A percentile compares a stretch with the other conserved stretches of the same genome.
phyloP scores from a whole-genome alignment of 2,329 filamentous ascomycete genomes.

The Lasiodiplodia gonubiensis region DNA sequence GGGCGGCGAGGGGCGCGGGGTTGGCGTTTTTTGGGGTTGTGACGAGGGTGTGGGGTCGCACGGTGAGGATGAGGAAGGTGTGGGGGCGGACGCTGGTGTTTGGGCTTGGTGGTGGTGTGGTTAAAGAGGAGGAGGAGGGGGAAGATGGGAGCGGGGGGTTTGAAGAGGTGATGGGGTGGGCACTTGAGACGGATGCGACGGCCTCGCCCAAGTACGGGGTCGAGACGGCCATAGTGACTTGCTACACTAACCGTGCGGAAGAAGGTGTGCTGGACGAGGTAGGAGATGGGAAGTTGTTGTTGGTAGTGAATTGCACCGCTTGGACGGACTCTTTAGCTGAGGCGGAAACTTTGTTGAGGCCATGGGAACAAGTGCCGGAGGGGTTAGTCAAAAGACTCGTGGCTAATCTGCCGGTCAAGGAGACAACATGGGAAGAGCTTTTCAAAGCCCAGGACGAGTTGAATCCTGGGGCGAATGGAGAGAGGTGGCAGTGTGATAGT shows the following conservation, averaged over 20 bases:
- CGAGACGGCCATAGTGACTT: conserved; percentile 24
- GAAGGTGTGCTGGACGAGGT: neutral
- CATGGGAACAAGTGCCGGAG: conserved; percentile 19
- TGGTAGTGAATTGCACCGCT: conserved; percentile 9
- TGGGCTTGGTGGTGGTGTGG: conserved; percentile 1
- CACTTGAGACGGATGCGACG: conserved; percentile 19
- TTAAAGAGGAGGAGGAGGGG: too few relatives aligned
- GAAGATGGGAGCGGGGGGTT: neutral
- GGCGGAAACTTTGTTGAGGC: conserved; percentile 22
- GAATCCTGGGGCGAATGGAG: conserved; percentile 20
- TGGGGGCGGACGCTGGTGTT: conserved; percentile 1
- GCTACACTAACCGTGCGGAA: conserved; percentile 14
- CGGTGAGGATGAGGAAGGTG: conserved; percentile 28
- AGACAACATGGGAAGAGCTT: conserved; percentile 22
- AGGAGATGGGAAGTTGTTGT: neutral
- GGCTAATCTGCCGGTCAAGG: neutral
- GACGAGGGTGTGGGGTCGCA: conserved; percentile 32
- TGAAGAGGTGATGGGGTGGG: conserved; percentile 28
- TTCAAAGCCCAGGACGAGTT: conserved; percentile 26
- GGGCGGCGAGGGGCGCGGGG: conserved; percentile 45
- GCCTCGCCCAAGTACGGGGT: conserved; percentile 26
- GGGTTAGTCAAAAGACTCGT: neutral
- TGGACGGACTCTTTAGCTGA: conserved; percentile 27
- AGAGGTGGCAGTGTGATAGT: conserved; percentile 31
- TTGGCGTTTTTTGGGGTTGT: conserved; percentile 37